Conservation (phyloP, 148 eudicot genomes). For the Nepenthes mirabilis region DNA sequence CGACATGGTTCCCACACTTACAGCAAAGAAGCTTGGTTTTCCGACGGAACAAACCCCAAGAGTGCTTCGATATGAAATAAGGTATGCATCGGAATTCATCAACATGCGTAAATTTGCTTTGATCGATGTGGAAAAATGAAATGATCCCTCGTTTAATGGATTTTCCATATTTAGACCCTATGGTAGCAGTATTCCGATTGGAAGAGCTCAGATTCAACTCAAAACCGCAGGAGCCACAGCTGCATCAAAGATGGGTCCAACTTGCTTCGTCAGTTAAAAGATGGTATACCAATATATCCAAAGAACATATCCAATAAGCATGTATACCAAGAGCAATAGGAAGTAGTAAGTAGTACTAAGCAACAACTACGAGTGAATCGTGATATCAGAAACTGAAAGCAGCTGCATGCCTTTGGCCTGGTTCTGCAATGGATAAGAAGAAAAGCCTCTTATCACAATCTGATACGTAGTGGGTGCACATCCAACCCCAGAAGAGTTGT, state of each 20-base stretch:
- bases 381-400: too few species aligned
- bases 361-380: too few species aligned
- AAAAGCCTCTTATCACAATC: too few species aligned
- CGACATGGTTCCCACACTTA: slow-evolving; percentile 51
- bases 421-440: too few species aligned
- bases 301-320: not conserved
- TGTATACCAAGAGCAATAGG: not conserved
- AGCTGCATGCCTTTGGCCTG: too few species aligned
- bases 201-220: slow-evolving; percentile 61
- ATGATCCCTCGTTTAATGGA: slow-evolving; percentile 52
- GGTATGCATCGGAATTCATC: slow-evolving; percentile 50
- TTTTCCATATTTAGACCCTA: slow-evolving; percentile 55
- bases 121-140: slow-evolving; percentile 54
- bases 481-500: too few species aligned
- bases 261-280: not conserved
- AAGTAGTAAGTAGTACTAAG: too few species aligned
- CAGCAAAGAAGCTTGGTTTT: slow-evolving; percentile 74
- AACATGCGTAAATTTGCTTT: slow-evolving; percentile 65
- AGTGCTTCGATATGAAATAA: slow-evolving; percentile 20
- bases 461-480: too few species aligned
- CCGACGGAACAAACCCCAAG: slow-evolving; percentile 40
- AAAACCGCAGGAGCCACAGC: slow-evolving; percentile 79
- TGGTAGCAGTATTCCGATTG: slow-evolving; percentile 44
- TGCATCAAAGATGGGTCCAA: slow-evolving; percentile 16
- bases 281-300: not conserved